Evolutionary conservation across 2,329 filamentous ascomycete species (phyloP), one percentile per base, ranked within the genome.

Genomic region (Ramularia collo-cygni): DNA sequence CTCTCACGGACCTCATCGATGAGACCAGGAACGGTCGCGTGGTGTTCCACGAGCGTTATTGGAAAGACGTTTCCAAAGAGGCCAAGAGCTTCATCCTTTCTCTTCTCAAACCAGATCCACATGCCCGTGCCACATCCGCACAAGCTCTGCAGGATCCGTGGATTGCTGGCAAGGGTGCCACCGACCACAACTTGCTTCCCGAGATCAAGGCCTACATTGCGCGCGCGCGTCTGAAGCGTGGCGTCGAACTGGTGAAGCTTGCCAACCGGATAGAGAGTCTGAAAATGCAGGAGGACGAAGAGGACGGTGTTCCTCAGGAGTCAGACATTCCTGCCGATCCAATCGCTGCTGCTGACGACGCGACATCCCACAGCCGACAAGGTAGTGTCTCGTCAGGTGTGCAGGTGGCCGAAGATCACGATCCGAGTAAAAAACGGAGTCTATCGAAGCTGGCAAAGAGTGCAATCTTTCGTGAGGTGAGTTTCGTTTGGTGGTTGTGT

Each of bases 31-130:
- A 77, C 46, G 83, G 80, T 28, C 77, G 81, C 36, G 85, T 98
- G 44, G 77, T 95, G 38, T 98, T 96, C 76, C 92, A 98, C 64
- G 89, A 95, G 61, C 80, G 90, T 42, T 98, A 96, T 69, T 98
- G 92, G 92, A 92, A 88, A 63, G 92, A 95, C 54, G 92, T 98
- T 56, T 95, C 89, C 62, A 74, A 84, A 35, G 89, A 96, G 53
- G 92, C 89, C 51, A 98, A 96, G 69, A 80, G 90, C 52, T 98
- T 98, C 63, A 96, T 98, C 66, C 69, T 83, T 46, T 70, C 72
- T 42, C 75, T 98, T 17, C 75, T 98, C 43, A 81, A 90, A 53
- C 80, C 88, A 3, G 76, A 86, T 51, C 83, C 88, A 2, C 75
- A 80, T 34, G 76, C 84, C 54, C 81, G 93, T 54, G 81, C 79